phyloP scores from a whole-genome alignment of 257 asterid species.

The Fraxinus americana region DNA sequence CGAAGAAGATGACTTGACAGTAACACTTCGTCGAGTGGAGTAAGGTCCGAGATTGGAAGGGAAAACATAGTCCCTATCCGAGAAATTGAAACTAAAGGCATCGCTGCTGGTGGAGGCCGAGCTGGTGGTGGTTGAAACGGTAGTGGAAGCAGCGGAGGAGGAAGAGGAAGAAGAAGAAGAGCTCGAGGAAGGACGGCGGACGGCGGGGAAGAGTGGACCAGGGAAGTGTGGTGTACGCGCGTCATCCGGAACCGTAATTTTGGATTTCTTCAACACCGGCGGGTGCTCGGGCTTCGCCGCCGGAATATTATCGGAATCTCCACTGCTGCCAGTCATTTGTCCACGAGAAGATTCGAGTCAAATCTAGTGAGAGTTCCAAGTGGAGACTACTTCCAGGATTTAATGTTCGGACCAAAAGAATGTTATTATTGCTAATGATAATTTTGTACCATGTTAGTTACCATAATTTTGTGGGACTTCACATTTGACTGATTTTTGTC shows the following conservation, averaged over 20 bases:
- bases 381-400: background rate
- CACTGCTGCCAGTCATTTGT: conserved; percentile 46
- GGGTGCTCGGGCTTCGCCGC: conserved; percentile 54
- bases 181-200: conserved; percentile 58
- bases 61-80: conserved; percentile 87
- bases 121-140: conserved; percentile 19
- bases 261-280: conserved; percentile 66
- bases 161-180: conserved; percentile 32
- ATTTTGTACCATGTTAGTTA: too few species aligned
- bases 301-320: conserved; percentile 32
- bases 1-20: conserved; percentile 51
- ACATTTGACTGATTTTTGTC: too few species aligned
- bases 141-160: conserved; percentile 16
- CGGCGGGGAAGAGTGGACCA: conserved; percentile 59
- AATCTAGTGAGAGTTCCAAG: background rate
- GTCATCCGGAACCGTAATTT: conserved; percentile 44
- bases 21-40: conserved; percentile 70
- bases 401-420: background rate
- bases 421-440: background rate
- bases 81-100: conserved; percentile 54
- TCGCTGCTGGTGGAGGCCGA: conserved; percentile 24
- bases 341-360: background rate
- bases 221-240: conserved; percentile 48
- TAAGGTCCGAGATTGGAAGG: conserved; percentile 91
- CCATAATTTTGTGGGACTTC: too few species aligned